Base-by-base conservation (phyloP, 805 yeast genomes). In the Schwanniomyces sp. region DNA sequence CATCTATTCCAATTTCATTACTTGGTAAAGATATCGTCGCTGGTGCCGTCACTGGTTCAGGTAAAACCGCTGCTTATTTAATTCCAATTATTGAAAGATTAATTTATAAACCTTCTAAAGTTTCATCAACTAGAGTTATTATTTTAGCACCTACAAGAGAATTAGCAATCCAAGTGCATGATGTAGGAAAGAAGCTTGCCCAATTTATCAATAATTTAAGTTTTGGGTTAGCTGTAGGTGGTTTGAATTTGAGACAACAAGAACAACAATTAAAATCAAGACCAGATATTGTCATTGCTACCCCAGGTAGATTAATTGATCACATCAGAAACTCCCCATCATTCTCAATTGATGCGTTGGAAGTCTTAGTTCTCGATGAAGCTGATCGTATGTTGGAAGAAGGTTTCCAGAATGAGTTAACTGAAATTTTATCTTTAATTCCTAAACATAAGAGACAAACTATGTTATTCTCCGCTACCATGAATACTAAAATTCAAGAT, bases 351-450 rank as follows among this genome's bases (percentile, higher is more conserved):
- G 98, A 94, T 56, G 78, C 84, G 29, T 94, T 94, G 43, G 99
- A 94, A 72, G 88, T 94, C 45, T 75, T 94, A 58, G 95, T 94
- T 27, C 79, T 94, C 56, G 99, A 94, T 74, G 99, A 94, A 75
- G 99, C 99, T 50, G 99, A 94, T 78, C 84, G 99, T 74, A 94
- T 94, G 98, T 79, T 94, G 57, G 99, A 94, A 66, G 99, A 94
- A 70, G 99, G 99, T 62, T 94, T 94, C 81, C 97, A 91, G 69
- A 89, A 84, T 45, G 99, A 94, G 69, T 75, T 94, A 55, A 86
- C 90, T 16, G 99, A 94, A 66, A 92, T 94, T 50, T 79, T 94
- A 68, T 79, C 87, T 11, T 75, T 92, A 46, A 76, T 95, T 54
- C 99, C 99, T 26, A 72, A 70, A 54, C 80, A 84, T 43, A 89